Conservation (phyloP, 768 basidiomycete species). For the Phanerochaete carnosa region DNA sequence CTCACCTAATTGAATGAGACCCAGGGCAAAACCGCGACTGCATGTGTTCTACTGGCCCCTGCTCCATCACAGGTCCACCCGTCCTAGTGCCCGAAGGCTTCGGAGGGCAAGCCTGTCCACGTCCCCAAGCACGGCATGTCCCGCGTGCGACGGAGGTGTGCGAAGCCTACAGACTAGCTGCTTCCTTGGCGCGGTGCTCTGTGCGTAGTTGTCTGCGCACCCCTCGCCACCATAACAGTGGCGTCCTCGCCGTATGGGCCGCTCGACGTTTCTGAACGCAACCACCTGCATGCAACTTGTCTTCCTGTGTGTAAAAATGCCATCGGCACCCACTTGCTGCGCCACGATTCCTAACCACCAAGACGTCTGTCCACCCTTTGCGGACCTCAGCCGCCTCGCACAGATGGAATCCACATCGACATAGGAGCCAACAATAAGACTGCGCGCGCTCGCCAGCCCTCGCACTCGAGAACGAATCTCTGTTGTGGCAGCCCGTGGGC, state of each 20-base stretch:
- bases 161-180: constrained; percentile 8
- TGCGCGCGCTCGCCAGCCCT: constrained; percentile 16
- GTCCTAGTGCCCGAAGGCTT: constrained; percentile 17
- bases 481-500: constrained; percentile 45
- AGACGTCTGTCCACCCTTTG: background rate
- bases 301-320: constrained; percentile 18
- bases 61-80: constrained; percentile 12
- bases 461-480: constrained; percentile 58
- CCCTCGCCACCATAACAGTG: background rate
- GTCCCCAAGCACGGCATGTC: background rate
- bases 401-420: constrained; percentile 3
- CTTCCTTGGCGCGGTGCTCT: background rate
- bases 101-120: constrained; percentile 1
- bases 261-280: constrained; percentile 16
- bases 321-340: constrained; percentile 11
- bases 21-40: constrained; percentile 5
- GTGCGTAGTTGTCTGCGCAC: constrained; percentile 8
- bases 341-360: constrained; percentile 14
- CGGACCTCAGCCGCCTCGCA: constrained; percentile 14
- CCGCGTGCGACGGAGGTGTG: constrained; percentile 17
- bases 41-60: constrained; percentile 15
- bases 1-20: background rate
- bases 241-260: constrained; percentile 13
- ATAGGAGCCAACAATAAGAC: constrained; percentile 14
- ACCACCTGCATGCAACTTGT: constrained; percentile 2